Conservation (phyloP, 2,329 filamentous ascomycete species). For the Tolypocladium ophioglossoides region DNA sequence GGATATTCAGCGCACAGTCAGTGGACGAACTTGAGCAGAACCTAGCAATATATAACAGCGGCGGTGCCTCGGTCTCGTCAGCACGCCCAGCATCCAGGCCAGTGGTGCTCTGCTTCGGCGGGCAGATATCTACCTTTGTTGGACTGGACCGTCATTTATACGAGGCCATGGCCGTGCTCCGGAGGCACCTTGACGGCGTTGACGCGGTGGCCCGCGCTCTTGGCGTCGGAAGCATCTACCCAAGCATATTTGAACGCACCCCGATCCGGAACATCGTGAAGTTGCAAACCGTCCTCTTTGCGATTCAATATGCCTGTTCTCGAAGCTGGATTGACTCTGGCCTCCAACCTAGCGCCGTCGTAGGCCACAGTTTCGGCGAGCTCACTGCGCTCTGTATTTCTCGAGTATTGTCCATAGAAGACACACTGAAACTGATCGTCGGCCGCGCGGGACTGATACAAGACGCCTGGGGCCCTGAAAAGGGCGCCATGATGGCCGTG, state of each 20-base stretch:
- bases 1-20: neutral
- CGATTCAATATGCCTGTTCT: conserved; percentile 26
- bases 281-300: conserved; percentile 29
- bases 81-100: neutral
- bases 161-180: conserved; percentile 11
- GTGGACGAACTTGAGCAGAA: neutral
- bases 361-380: conserved; percentile 33
- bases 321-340: conserved; percentile 26
- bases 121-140: conserved; percentile 18
- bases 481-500: conserved; percentile 27
- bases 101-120: conserved; percentile 21
- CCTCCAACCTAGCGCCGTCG: conserved; percentile 4
- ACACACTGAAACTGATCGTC: conserved; percentile 18
- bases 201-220: conserved; percentile 2
- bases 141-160: conserved; percentile 20
- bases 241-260: conserved; percentile 17
- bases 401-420: conserved; percentile 16
- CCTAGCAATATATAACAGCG: neutral
- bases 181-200: conserved; percentile 5
- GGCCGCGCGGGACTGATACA: conserved; percentile 18
- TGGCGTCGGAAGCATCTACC: conserved; percentile 17
- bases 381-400: conserved; percentile 27
- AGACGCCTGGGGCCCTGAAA: conserved; percentile 22
- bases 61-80: neutral
- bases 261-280: conserved; percentile 12